Base-by-base conservation (phyloP, 495 filamentous ascomycete genomes). In the Daldinia caldariorum region DNA sequence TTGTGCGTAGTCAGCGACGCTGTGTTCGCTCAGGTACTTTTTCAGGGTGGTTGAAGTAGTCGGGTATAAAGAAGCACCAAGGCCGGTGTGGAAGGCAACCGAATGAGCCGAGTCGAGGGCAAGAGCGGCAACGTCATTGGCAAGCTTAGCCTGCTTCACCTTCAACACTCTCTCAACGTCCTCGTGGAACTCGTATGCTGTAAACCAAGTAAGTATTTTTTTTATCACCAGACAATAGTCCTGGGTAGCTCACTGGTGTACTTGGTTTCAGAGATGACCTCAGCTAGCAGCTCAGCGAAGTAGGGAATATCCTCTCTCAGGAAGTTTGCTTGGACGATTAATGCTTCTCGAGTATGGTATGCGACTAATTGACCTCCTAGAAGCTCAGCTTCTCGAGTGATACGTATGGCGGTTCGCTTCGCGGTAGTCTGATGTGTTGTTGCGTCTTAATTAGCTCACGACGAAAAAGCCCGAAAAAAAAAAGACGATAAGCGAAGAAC, bases 241-340 rank as follows among this genome's bases (percentile, higher is more conserved):
- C 32, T 39, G 51, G 63, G 55, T 70, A 63, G 80, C 89, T 84
- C 84, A 97, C 93, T 85, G 62, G 87, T 86, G 76, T 91, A 99
- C 79, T 91, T 93, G 60, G 96, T 94, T 80, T 91, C 83, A 60
- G 90, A 88, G 68, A 95, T 85, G 77, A 97, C 91, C 83, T 99
- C 95, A 60, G 89, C 93, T 72, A 99, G 87, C 70, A 97, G 85
- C 85, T 99, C 95, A 77, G 93, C 88, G 82, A 97, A 99, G 88
- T 98, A 99, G 69, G 95, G 94, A 66, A 99, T 89, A 72, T 99
- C 93, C 76, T 94, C 89, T 77, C 93, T 87, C 62, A 99, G 87
- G 86, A 98, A 98, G 80, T 92, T 97, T 77, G 95, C 91, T 79
- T 92, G 88, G 73, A 98, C 82, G 71, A 98, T 88, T 64, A 99